A percentile compares a stretch with the other conserved stretches of the same genome.
Conservation (phyloP, 768 basidiomycete genomes). For the Amanita jacksonii region DNA sequence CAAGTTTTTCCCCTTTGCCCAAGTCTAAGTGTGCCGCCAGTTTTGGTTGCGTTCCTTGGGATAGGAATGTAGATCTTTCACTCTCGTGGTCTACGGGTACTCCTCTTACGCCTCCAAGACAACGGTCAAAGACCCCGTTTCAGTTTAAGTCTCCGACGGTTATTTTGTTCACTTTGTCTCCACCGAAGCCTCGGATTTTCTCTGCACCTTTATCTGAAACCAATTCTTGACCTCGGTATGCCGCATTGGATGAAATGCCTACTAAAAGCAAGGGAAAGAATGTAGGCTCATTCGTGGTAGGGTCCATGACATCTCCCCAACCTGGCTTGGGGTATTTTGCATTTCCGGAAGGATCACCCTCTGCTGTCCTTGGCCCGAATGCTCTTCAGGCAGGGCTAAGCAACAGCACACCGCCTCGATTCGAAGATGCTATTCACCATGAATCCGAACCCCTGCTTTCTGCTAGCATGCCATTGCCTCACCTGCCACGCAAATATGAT, state of each 20-base stretch:
- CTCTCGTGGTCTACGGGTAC: neutral
- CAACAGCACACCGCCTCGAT: neutral
- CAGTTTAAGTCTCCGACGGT: neutral
- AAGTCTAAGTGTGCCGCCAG: neutral
- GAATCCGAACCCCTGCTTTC: neutral
- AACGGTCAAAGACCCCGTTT: neutral
- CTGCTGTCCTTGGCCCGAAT: neutral
- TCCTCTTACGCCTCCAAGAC: neutral
- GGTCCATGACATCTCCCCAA: neutral
- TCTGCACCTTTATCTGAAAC: neutral
- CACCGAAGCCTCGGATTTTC: neutral
- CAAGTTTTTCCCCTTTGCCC: neutral
- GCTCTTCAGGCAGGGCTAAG: neutral
- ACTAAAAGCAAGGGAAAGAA: neutral
- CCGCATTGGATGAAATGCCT: too few species aligned
- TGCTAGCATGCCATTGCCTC: neutral
- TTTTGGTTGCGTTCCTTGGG: too few species aligned
- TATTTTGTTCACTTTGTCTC: neutral
- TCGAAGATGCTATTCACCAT: neutral
- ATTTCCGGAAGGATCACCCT: neutral
- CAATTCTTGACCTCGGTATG: too few species aligned
- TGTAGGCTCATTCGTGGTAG: neutral
- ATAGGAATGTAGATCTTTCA: neutral
- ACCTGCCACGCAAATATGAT: neutral
- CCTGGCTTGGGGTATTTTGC: slow-evolving; percentile 8